These are phyloP conservation scores for Penicillium pancosmium DNA, from an alignment of 495 filamentous ascomycete genomes.

Conservation along the genomic window DNA sequence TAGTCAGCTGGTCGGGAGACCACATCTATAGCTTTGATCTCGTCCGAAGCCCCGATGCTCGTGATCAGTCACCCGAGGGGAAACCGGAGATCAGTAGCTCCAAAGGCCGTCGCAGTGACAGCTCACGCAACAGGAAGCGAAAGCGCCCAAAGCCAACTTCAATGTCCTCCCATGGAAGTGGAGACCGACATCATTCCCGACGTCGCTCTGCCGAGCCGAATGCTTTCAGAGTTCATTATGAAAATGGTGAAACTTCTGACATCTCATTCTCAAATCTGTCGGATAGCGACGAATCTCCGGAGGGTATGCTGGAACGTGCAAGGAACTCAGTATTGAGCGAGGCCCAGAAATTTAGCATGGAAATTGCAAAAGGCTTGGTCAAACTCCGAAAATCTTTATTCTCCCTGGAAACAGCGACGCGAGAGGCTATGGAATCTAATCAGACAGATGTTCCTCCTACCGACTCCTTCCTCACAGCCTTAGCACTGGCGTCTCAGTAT, in stretches of 20 bases:
- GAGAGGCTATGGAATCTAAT: slow-evolving; percentile 26
- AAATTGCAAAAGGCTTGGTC: slow-evolving; percentile 58
- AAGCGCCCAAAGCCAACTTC: slow-evolving; percentile 56
- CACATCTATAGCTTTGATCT: slow-evolving; percentile 77
- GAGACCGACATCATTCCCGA: slow-evolving; percentile 44
- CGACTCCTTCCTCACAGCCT: slow-evolving; percentile 47
- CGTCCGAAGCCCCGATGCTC: slow-evolving; percentile 61
- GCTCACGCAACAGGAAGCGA: slow-evolving; percentile 54
- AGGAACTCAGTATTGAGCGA: slow-evolving; percentile 50
- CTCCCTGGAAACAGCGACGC: slow-evolving; percentile 43
- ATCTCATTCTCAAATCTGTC: slow-evolving; percentile 44
- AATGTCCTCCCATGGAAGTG: slow-evolving; percentile 47
- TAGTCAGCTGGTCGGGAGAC: slow-evolving; percentile 77
- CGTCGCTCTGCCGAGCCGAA: slow-evolving; percentile 35
- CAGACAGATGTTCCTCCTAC: slow-evolving; percentile 30
- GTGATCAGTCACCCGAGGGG: slow-evolving; percentile 31
- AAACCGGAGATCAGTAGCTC: slow-evolving; percentile 20
- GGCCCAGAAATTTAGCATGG: slow-evolving; percentile 52
- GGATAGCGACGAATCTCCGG: slow-evolving; percentile 30
- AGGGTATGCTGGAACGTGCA: slow-evolving; percentile 40
- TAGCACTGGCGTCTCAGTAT: slow-evolving; percentile 51
- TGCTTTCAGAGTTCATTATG: slow-evolving; percentile 59
- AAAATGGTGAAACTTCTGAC: slow-evolving; percentile 64
- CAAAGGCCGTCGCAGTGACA: slow-evolving; percentile 28
- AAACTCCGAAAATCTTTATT: slow-evolving; percentile 63